Evolutionary conservation across 2,329 filamentous ascomycete species (phyloP), one percentile per base, ranked within the genome.

Genomic region (Orbilia quercus): DNA sequence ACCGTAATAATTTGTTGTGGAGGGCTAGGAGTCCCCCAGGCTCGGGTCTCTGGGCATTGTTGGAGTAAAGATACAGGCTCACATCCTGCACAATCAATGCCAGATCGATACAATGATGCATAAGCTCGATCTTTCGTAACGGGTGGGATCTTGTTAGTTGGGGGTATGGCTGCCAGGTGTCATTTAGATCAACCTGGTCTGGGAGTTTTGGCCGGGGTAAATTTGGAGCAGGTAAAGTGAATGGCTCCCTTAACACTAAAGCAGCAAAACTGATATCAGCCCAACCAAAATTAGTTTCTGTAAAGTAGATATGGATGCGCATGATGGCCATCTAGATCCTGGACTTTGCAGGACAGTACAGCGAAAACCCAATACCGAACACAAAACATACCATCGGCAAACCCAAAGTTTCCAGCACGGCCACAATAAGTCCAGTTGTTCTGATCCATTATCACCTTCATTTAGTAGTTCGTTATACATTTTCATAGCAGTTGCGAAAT

Each of bases 91-190:
- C 40, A 14, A 65, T 38, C 22, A 65, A 54, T 31, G 59, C 67
- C 3, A 72, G 20, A 12, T 44, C 47, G 16, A 65, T 65, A 40
- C 44, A 59, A 31, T 72, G 51, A 11, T 42, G 44, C 36, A 28
- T 34, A n/a, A 55, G 31, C 12, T 60, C 67, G 12, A 65, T 55
- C 28, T 44, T 65, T 22, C 28, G 51, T 11, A 34, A 38, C 16
- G 59, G 59, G 9, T 47, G 45, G 2, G 67, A 72, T 44, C 59
- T 58, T 40, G 59, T 50, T 14, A 72, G 16, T 42, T 72, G 67
- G 0, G 67, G 67, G 22, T 72, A 72, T 20, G 67, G 67, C n/a
- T 72, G 67, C 67, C 67, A 72, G 45, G 47, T 55, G 31, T 72
- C 67, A 20, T 48, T 60, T 2, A 59, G 40, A 36, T 72, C 53